Conservation (phyloP, 148 eudicot species). For the Persicaria tinctoria region DNA sequence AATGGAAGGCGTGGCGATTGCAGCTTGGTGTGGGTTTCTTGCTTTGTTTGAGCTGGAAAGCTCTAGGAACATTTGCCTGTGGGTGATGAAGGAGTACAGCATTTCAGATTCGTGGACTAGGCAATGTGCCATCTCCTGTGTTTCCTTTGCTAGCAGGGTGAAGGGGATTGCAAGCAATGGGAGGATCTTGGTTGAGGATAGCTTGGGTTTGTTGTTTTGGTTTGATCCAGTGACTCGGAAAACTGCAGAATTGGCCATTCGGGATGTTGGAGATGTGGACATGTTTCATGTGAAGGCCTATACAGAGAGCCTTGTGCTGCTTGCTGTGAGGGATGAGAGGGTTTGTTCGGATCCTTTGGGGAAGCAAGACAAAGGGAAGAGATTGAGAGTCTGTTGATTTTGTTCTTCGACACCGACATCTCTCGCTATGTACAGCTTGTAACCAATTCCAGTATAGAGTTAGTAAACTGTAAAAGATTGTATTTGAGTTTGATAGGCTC, state of each 20-base stretch:
- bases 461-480: too few relatives aligned
- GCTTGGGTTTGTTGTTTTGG: slow-evolving; percentile 7
- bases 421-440: too few relatives aligned
- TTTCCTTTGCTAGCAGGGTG: neutral
- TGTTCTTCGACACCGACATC: too few relatives aligned
- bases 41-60: neutral
- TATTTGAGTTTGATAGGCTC: too few relatives aligned
- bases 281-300: slow-evolving; percentile 21
- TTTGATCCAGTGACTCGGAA: slow-evolving; percentile 19
- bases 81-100: slow-evolving; percentile 20
- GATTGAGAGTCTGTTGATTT: neutral
- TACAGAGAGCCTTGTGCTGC: slow-evolving; percentile 29
- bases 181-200: slow-evolving; percentile 15
- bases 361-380: slow-evolving; percentile 4
- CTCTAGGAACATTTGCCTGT: neutral
- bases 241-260: slow-evolving; percentile 19
- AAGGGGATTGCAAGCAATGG: slow-evolving; percentile 25
- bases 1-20: neutral
- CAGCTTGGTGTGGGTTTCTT: slow-evolving; percentile 11
- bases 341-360: neutral
- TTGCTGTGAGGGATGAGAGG: slow-evolving; percentile 9
- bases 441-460: too few relatives aligned
- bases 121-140: neutral
- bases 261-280: slow-evolving; percentile 9
- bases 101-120: slow-evolving; percentile 9